Conservation (phyloP, 352 stramenopile species). For the Phytophthora pistaciae region DNA sequence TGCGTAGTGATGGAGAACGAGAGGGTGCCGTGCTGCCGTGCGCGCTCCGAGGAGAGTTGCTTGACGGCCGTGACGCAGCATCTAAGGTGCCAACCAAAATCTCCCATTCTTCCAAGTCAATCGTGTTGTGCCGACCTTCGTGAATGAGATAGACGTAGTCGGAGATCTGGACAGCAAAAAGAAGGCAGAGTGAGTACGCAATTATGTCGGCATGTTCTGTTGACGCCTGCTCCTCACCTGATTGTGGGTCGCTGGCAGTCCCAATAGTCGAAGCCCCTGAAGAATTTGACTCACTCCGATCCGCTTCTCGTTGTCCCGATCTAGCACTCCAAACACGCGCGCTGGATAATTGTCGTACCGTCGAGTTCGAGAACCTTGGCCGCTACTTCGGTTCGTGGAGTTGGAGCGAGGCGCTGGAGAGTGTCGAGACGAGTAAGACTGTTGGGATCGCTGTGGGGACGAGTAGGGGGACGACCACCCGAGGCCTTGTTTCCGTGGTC, state of each 20-base stretch:
- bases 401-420: slow-evolving; percentile 19
- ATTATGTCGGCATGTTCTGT: neutral
- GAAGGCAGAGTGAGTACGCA: neutral
- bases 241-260: slow-evolving; percentile 69
- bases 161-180: slow-evolving; percentile 48
- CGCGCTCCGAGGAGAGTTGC: slow-evolving; percentile 9
- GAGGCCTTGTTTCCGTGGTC: slow-evolving; percentile 2
- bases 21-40: slow-evolving; percentile 13
- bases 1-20: slow-evolving; percentile 17
- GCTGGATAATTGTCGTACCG: slow-evolving; percentile 47
- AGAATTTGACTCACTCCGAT: slow-evolving; percentile 70
- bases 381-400: slow-evolving; percentile 22
- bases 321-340: slow-evolving; percentile 63
- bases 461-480: slow-evolving; percentile 21
- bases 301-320: slow-evolving; percentile 49
- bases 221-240: slow-evolving; percentile 41
- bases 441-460: slow-evolving; percentile 35
- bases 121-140: slow-evolving; percentile 59
- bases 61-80: slow-evolving; percentile 56
- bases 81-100: slow-evolving; percentile 75
- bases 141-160: slow-evolving; percentile 84
- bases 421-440: slow-evolving; percentile 18
- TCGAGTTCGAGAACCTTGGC: neutral
- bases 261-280: slow-evolving; percentile 59
- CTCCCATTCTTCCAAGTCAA: slow-evolving; percentile 72